Evolutionary conservation across 1,284 basidiomycete genomes (phyloP).

Genomic region (Ganoderma sinense): DNA sequence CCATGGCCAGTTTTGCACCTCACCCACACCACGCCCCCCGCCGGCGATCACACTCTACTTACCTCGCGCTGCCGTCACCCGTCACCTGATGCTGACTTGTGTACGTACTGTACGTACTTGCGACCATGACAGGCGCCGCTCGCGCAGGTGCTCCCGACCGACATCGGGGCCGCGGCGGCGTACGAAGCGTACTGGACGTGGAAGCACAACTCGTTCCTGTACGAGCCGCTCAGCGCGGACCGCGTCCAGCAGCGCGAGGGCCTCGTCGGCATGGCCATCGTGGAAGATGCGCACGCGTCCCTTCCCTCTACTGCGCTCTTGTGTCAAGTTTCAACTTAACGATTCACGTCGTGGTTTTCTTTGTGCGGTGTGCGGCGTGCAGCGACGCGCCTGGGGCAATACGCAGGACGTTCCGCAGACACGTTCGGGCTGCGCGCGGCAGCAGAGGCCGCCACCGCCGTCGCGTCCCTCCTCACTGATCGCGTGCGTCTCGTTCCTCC

Average conservation of each 20-base stretch:
- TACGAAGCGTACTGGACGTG: conserved; percentile 74
- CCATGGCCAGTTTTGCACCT: not conserved
- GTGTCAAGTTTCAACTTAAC: too few relatives aligned
- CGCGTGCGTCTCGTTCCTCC: conserved; percentile 15
- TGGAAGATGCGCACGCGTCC: conserved; percentile 55
- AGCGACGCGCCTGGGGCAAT: conserved; percentile 29
- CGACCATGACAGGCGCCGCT: conserved; percentile 50
- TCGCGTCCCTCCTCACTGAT: conserved; percentile 25
- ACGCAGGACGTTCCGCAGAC: conserved; percentile 24
- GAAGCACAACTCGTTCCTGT: conserved; percentile 59
- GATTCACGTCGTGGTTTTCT: not conserved
- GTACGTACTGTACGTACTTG: too few relatives aligned
- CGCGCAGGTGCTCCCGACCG: conserved; percentile 50
- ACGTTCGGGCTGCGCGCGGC: conserved; percentile 22
- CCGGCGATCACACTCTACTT: not conserved
- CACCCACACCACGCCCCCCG: too few relatives aligned
- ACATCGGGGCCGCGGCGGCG: conserved; percentile 73
- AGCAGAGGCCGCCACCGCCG: conserved; percentile 24
- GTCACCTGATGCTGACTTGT: too few relatives aligned
- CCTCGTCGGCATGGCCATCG: conserved; percentile 66
- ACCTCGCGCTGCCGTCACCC: not conserved
- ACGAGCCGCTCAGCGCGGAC: conserved; percentile 61
- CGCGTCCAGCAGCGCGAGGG: conserved; percentile 64
- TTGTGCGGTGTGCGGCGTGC: not conserved
- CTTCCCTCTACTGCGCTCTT: too few relatives aligned